phyloP scores from a whole-genome alignment of 1,284 basidiomycete species.

The Melampsora americana region DNA sequence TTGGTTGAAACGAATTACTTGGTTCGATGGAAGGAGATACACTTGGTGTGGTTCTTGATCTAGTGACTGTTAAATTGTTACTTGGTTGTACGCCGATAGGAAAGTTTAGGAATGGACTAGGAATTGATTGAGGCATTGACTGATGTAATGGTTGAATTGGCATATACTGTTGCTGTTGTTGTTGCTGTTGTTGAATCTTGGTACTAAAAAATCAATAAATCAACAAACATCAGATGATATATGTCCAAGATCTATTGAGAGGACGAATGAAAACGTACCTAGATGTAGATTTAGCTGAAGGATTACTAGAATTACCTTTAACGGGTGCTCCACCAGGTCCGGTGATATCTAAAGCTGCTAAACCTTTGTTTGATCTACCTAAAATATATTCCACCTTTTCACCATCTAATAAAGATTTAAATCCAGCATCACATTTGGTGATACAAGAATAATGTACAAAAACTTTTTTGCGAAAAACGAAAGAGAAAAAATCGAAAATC shows the following conservation, averaged over 20 bases:
- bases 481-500: not conserved
- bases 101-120: not conserved
- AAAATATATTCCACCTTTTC: constrained; percentile 40
- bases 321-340: constrained; percentile 32
- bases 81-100: not conserved
- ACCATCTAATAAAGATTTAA: constrained; percentile 42
- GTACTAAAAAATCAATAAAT: not conserved
- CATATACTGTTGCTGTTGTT: constrained; percentile 4
- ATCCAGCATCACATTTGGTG: constrained; percentile 31
- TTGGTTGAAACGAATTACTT: no score
- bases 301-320: constrained; percentile 31
- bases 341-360: constrained; percentile 41
- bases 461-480: not conserved
- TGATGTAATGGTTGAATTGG: not conserved
- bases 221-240: not conserved
- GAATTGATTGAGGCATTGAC: not conserved
- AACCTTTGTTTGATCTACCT: constrained; percentile 39
- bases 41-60: not conserved
- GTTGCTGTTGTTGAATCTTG: constrained; percentile 30
- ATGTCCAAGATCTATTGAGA: not conserved
- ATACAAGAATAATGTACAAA: constrained; percentile 44
- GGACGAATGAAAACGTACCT: not conserved
- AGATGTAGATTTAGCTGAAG: constrained; percentile 23
- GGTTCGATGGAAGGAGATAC: no score
- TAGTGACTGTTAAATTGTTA: not conserved